A percentile compares a stretch with the other conserved stretches of the same genome.
These are phyloP conservation scores for California macrophylla DNA, from an alignment of 441 rosid species.

Conservation along the genomic window DNA sequence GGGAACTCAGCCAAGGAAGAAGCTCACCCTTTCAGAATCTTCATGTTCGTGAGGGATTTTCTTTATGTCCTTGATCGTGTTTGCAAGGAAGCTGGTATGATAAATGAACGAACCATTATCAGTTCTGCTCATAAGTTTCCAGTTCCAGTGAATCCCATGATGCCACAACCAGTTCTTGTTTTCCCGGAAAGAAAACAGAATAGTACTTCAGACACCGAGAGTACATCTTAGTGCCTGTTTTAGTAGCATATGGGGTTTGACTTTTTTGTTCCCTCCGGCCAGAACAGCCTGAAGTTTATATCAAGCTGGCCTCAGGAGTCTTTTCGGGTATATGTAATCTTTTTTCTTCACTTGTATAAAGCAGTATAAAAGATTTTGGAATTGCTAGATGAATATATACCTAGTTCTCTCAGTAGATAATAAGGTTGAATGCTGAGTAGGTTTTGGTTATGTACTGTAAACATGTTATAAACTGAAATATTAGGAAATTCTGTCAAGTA, in stretches of 20 bases:
- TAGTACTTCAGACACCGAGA: slow-evolving; percentile 64
- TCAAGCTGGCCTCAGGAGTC: neutral
- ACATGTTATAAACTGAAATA: too few species aligned
- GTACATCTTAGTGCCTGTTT: slow-evolving; percentile 22
- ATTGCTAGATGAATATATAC: slow-evolving; percentile 28
- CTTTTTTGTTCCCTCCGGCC: slow-evolving; percentile 13
- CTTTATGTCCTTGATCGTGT: slow-evolving; percentile 67
- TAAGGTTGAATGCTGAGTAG: neutral
- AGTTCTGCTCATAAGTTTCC: slow-evolving; percentile 76
- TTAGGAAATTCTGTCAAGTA: too few species aligned
- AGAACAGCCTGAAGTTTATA: slow-evolving; percentile 3
- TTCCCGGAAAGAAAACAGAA: slow-evolving; percentile 45
- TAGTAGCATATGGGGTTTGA: neutral
- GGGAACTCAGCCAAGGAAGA: slow-evolving; percentile 80
- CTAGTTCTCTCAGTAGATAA: too few species aligned
- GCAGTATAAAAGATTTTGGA: slow-evolving; percentile 31
- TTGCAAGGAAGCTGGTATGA: slow-evolving; percentile 77
- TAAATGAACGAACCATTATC: slow-evolving; percentile 65
- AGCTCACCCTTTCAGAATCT: slow-evolving; percentile 89
- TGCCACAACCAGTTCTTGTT: slow-evolving; percentile 58
- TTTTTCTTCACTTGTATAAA: slow-evolving; percentile 34
- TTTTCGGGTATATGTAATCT: slow-evolving; percentile 25
- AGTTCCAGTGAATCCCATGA: slow-evolving; percentile 55
- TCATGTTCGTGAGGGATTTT: slow-evolving; percentile 87
- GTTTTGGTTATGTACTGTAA: neutral